Base-by-base conservation (phyloP, 108 stramenopile genomes). In the Schizochytrium sp. region DNA sequence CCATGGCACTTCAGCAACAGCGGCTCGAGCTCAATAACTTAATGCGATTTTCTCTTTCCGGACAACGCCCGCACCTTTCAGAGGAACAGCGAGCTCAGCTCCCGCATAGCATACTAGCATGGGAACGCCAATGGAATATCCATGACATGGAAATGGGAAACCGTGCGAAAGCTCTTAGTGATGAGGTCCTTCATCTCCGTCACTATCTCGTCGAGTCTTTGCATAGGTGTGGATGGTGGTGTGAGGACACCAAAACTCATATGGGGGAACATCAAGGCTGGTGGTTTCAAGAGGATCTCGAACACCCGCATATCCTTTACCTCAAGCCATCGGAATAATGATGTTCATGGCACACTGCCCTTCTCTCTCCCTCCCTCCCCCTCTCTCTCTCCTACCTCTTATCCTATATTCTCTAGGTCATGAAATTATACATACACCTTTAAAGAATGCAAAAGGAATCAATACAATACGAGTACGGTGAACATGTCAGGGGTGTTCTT, bases 211-310 rank as follows among this genome's bases (percentile, higher is more conserved):
- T 55, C 7, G 76, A 83, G 76, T 83, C 76, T 13, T 28, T 83
- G 15, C 76, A 83, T 53, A 47, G 47, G 45, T 83, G 76, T 28
- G 76, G 76, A 17, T 83, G 53, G 50, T 83, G 76, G 76, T 83
- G 76, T 53, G 76, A 83, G 47, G 50, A 49, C 53, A 83, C 76
- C 53, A 83, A 55, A n/a, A 15, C 15, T n/a, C 17, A 49, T 5
- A 83, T 83, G 76, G 76, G 76, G 50, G 76, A 83, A 2, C 8
- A 83, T 10, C 50, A 42, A 10, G 53, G 76, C 50, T 83, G 76
- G 76, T 83, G 47, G 47, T 83, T 83, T 53, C 53, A 83, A 17
- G 50, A 83, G 28, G 76, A 83, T 83, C 76, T 69, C 28, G 3
- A 69, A 38, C 8, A 12, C 19, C 64, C 64, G 12, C 28, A 12